Evolutionary conservation across 345 rosid genomes (phyloP).

Genomic region (Moringa oleifera): DNA sequence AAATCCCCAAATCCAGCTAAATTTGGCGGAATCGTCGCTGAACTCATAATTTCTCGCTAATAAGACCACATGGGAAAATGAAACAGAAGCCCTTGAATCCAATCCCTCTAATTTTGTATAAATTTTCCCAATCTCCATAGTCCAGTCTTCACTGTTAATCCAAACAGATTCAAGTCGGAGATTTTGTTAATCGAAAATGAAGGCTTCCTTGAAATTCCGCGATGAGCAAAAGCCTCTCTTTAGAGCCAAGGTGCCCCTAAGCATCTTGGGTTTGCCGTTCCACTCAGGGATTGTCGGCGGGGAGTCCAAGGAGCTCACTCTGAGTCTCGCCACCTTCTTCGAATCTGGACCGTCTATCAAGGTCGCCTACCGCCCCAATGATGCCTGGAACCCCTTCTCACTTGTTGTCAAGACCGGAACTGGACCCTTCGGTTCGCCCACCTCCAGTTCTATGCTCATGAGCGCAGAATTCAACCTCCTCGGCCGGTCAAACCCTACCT

Average conservation of each 20-base stretch:
- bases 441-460: conserved; percentile 72
- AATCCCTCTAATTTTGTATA: too few species aligned
- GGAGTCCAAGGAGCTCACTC: conserved; percentile 72
- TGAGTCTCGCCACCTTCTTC: conserved; percentile 74
- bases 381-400: conserved; percentile 81
- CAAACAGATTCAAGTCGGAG: neutral
- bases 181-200: conserved; percentile 33
- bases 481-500: conserved; percentile 61
- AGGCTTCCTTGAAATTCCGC: conserved; percentile 89
- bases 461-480: conserved; percentile 83
- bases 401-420: conserved; percentile 76
- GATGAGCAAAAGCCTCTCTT: conserved; percentile 79
- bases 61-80: neutral
- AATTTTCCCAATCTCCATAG: neutral
- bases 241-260: conserved; percentile 79
- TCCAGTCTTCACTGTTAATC: neutral
- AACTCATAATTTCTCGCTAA: neutral
- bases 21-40: neutral
- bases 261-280: conserved; percentile 74
- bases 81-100: too few species aligned
- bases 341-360: conserved; percentile 82
- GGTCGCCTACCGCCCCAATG: conserved; percentile 89
- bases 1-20: neutral
- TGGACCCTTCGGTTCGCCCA: conserved; percentile 79
- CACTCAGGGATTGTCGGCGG: conserved; percentile 92